Percentiles rank a stretch among this genome's conserved stretches.
phyloP scores from a whole-genome alignment of 2,329 filamentous ascomycete species.

The Colletotrichum salicis region DNA sequence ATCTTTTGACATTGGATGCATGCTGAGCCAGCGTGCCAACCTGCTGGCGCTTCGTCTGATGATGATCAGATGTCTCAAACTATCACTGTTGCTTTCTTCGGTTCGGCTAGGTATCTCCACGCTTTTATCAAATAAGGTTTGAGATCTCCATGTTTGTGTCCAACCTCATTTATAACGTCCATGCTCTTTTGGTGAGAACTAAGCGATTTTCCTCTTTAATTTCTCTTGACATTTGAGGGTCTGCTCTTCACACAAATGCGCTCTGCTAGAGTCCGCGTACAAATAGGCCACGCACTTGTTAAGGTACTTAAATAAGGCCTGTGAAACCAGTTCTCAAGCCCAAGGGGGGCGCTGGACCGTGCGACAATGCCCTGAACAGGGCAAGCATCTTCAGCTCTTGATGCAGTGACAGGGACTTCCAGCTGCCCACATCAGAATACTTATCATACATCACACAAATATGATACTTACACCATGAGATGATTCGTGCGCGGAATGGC shows the following conservation, averaged over 20 bases:
- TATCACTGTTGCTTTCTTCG: too few relatives aligned
- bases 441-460: background rate
- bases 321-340: too few relatives aligned
- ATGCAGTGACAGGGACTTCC: background rate
- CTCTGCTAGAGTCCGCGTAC: too few relatives aligned
- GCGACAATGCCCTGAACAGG: background rate
- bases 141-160: background rate
- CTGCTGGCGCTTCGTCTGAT: background rate
- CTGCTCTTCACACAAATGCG: too few relatives aligned
- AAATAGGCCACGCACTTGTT: background rate
- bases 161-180: background rate
- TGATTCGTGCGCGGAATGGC: background rate
- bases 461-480: background rate
- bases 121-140: background rate
- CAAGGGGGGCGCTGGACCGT: background rate
- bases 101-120: background rate
- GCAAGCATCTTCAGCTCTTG: background rate
- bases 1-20: background rate
- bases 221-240: too few relatives aligned
- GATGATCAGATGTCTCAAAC: background rate
- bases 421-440: too few relatives aligned
- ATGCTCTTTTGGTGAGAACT: too few relatives aligned
- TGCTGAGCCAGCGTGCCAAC: background rate
- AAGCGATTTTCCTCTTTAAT: too few relatives aligned
- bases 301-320: too few relatives aligned